Base-by-base conservation (phyloP, 306 rosid species). In the Glycyrrhiza uralensis region DNA sequence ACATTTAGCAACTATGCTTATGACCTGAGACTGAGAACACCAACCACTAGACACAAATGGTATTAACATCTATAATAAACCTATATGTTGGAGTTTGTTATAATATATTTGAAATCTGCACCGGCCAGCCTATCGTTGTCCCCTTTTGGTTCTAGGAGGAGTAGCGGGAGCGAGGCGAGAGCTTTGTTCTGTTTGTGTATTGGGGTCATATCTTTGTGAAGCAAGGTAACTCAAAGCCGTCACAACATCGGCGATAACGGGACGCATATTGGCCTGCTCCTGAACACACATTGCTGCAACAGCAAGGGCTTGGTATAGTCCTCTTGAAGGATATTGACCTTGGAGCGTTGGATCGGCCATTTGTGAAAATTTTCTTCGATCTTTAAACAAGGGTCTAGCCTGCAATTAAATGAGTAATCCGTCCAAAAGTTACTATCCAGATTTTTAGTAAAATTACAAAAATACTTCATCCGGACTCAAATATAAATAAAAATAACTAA, bases 271-370 rank as follows among this genome's bases (percentile, higher is more conserved):
- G 57, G 98, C 96, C 87, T 94, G 90, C 80, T 91, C 92, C 79
- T 94, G 97, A 33, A 94, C 95, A 77, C 98, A 94, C 98, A 91
- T 94, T 23, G 92, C 98, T 20, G 95, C 97, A 70, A 94, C 85
- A 10, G 98, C 98, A 58, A 94, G 94, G 58, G 97, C 98, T 83
- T 94, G 98, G 83, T 87, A 91, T 68, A 94, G 59, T 22, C 98
- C 97, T 80, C 95, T 87, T 47, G 79, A 29, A 69, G 98, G 98
- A 76, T 81, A 89, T 68, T 91, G 98, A 51, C 98, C 96, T 80
- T 87, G 87, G 19, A 94, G 96, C 88, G 42, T 49, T 24, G 98
- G 96, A 85, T 94, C 98, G 1, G 93, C 98, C 97, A 94, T 89
- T 81, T 86, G 92, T 2, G 90, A 84, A 74, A 94, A 85, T 58